Evolutionary conservation across 176 grass and related monocot genomes (phyloP), one percentile per base, ranked within the genome.

Genomic region (Dendrocalamus sinicus): DNA sequence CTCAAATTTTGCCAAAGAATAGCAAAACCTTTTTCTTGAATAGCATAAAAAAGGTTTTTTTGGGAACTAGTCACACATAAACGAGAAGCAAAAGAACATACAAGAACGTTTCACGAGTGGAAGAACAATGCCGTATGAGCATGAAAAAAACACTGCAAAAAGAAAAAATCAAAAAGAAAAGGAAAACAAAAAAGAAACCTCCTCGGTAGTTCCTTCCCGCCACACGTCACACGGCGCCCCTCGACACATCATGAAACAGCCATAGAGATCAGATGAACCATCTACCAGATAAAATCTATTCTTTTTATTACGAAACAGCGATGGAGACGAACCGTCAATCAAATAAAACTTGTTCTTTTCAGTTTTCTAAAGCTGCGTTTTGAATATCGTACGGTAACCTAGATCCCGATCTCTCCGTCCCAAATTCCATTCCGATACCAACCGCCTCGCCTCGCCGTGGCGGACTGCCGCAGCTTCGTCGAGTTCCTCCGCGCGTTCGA

Each of bases 401-500:
- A 87, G 77, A 83, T 88, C 63, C 62, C 79, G 72, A 77, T 88
- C 86, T 30, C 52, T 44, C 67, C 53, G 4, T 13, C 30, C 2
- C 41, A 8, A 39, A 47, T 51, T 11, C 70, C 81, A 63, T 64
- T 40, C 19, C 41, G 68, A 46, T 60, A 44, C 51, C 28, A 30
- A 0, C 28, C 28, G 28, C 28, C 28, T 28, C 28, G 17, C 63
- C 62, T 0, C 28, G 75, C 88, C 80, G 94, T 97, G 95, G 90
- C 88, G 7, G 95, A 97, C 83, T 97, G 95, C 86, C 88, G 92
- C 80, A 97, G 92, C 89, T 84, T 94, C 84, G 92, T 94, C 86
- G 95, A 97, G 89, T 97, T 94, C 86, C 92, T 91, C 77, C 88
- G 95, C 26, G 26, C 26, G 26, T 26, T 26, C 26, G 26, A 26